Evolutionary conservation across 2,329 filamentous ascomycete species (phyloP).

Genomic region (Colletotrichum sansevieriae): DNA sequence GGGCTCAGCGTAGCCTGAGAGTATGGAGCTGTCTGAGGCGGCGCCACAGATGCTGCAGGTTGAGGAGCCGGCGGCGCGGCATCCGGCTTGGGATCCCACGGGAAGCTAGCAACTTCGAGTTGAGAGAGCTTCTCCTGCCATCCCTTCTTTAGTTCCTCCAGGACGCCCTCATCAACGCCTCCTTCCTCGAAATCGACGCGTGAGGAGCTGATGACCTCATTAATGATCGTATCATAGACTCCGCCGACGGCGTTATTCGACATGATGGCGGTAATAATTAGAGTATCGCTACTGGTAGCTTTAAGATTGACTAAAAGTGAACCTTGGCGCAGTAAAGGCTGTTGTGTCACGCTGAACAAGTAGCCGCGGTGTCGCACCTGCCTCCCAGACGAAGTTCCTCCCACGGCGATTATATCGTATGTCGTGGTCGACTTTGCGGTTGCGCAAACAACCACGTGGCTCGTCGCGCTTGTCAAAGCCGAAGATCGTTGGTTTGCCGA

Average conservation of each 20-base stretch:
- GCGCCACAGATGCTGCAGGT: constrained; percentile 44
- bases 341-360: neutral
- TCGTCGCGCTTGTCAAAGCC: constrained; percentile 8
- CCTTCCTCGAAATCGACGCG: constrained; percentile 97
- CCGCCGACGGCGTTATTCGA: constrained; percentile 75
- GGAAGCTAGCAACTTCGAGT: constrained; percentile 87
- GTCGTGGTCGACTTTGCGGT: neutral
- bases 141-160: constrained; percentile 87
- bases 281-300: constrained; percentile 10
- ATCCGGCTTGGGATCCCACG: constrained; percentile 86
- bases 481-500: neutral
- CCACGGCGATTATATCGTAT: neutral
- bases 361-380: constrained; percentile 3
- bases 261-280: constrained; percentile 56
- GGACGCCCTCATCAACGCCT: constrained; percentile 87
- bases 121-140: constrained; percentile 94
- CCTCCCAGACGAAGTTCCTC: neutral
- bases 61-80: constrained; percentile 60
- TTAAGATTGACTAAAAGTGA: neutral
- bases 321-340: neutral
- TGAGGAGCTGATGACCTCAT: constrained; percentile 92
- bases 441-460: constrained; percentile 1
- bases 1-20: constrained; percentile 54
- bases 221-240: constrained; percentile 83
- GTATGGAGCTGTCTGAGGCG: constrained; percentile 46